phyloP scores from a whole-genome alignment of 371 early-diverging fungal species.

The Syncephalastrum racemosum region DNA sequence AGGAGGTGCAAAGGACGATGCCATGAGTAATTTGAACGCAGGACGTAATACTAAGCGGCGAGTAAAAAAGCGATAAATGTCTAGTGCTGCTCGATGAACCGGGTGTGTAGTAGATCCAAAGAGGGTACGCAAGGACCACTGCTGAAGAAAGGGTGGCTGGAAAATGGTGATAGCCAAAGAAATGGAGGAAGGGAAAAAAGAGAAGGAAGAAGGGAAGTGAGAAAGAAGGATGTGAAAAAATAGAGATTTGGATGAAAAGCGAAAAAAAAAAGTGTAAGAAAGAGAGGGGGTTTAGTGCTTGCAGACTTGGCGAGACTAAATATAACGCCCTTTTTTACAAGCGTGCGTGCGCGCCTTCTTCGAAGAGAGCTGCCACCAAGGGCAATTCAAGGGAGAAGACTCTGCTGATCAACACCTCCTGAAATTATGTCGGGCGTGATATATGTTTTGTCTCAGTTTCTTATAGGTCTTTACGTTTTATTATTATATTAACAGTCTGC shows the following conservation, averaged over 20 bases:
- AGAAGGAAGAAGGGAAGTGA: neutral
- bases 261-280: neutral
- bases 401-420: no score
- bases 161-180: neutral
- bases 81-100: neutral
- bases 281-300: no score
- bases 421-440: no score
- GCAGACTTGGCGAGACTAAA: no score
- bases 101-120: no score
- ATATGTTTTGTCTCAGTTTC: no score
- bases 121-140: neutral
- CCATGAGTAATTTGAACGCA: slow-evolving; percentile 7
- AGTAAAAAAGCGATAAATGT: neutral
- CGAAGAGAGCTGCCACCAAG: no score
- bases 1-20: slow-evolving; percentile 25
- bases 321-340: no score
- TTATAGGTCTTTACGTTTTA: no score
- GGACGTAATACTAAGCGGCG: neutral
- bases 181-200: neutral
- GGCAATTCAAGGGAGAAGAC: no score
- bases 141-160: slow-evolving; percentile 1
- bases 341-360: no score
- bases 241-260: neutral
- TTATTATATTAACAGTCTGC: no score
- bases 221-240: slow-evolving; percentile 7